Percentiles rank a stretch among this genome's conserved stretches.
These are phyloP conservation scores for Nicotiana noctiflora DNA, from an alignment of 257 asterid genomes.

Conservation along the genomic window DNA sequence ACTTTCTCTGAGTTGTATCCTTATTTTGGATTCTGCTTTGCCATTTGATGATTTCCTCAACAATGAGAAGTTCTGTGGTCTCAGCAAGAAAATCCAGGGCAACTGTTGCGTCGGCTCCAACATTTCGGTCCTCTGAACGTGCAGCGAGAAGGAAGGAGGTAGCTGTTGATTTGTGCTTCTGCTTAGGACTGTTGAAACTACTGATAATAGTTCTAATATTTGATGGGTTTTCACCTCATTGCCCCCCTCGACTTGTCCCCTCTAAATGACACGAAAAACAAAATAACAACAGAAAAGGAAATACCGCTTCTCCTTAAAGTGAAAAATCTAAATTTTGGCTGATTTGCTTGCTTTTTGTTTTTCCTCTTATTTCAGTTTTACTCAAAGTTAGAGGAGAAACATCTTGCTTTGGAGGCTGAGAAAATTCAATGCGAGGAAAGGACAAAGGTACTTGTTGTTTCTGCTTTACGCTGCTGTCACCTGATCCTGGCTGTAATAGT, in stretches of 20 bases:
- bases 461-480: background rate
- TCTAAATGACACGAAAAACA: background rate
- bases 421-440: constrained; percentile 57
- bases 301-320: background rate
- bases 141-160: constrained; percentile 92
- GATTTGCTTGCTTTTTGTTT: background rate
- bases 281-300: background rate
- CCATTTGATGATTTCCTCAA: constrained; percentile 24
- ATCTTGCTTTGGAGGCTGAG: constrained; percentile 75
- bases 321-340: background rate
- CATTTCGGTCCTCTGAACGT: constrained; percentile 61
- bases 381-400: constrained; percentile 75
- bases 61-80: constrained; percentile 31
- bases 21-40: constrained; percentile 1
- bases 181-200: background rate
- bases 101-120: constrained; percentile 54
- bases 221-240: background rate
- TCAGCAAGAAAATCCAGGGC: constrained; percentile 43
- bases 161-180: constrained; percentile 2
- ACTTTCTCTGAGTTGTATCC: constrained; percentile 11
- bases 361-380: constrained; percentile 37
- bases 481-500: background rate
- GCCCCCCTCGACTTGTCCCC: background rate
- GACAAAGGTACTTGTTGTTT: constrained; percentile 44
- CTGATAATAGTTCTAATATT: background rate